Base-by-base conservation (phyloP, 345 rosid genomes). In the Brassica juncea region DNA sequence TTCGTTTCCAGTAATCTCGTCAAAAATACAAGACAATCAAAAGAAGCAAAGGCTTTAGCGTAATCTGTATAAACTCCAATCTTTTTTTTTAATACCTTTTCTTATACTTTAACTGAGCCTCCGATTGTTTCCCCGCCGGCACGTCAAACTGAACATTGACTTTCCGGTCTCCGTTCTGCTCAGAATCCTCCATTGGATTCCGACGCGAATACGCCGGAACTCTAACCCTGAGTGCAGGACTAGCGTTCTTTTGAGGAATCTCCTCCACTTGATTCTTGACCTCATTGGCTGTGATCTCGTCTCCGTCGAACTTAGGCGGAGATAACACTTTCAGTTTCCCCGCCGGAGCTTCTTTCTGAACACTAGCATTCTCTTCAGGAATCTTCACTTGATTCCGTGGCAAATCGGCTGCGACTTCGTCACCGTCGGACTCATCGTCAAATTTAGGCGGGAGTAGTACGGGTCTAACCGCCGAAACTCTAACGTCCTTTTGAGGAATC, bases 381-480 rank as follows among this genome's bases (percentile, higher is more conserved):
- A 62, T 3, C 25, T 11, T 8, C 42, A 63, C 49, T 35, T 1
- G 68, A 15, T 37, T 67, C 47, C 35, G 47, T 2, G 23, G 62
- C 15, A 25, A 6, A n/a, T 64, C 57, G 21, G 25, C 9, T 27
- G n/a, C 3, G 8, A 35, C 27, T 35, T 37, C 31, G 0, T 64
- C 76, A 12, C 15, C 66, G 44, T 70, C 59, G 7, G 8, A 3
- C 55, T 71, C 76, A 37, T 65, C 68, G 52, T 72, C 77, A 34
- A 77, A 77, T 34, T 34, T 77, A 8, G 73, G 62, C 57, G 57
- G 30, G 16, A 19, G 2, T 25, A 6, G 34, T 44, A 47, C 68
- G 1, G 23, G 63, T 3, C 8, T 73, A 21, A 84, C 89, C 28
- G 88, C 85, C 11, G 91, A 91, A 83, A 92, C 74, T 82, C 68